Conservation (phyloP, 1,284 basidiomycete genomes). For the Cystobasidium slooffiae region DNA sequence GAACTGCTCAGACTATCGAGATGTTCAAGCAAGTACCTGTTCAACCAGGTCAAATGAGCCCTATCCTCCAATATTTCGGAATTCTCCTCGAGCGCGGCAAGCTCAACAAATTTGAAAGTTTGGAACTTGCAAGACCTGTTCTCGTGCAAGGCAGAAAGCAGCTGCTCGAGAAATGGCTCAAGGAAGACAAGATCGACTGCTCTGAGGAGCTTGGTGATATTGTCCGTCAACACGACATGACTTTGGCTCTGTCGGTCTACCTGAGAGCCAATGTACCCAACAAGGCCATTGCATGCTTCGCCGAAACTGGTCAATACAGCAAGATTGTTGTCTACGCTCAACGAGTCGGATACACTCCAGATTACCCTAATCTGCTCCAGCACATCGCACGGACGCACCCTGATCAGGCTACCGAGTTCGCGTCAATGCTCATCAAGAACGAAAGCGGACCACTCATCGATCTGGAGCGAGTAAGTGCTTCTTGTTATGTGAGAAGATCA, state of each 20-base stretch:
- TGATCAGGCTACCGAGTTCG: slow-evolving; percentile 98
- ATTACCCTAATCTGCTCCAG: slow-evolving; percentile 93
- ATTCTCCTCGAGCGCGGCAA: slow-evolving; percentile 97
- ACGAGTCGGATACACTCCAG: slow-evolving; percentile 93
- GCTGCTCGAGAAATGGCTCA: slow-evolving; percentile 97
- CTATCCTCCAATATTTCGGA: slow-evolving; percentile 98
- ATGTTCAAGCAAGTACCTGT: slow-evolving; percentile 95
- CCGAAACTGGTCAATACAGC: slow-evolving; percentile 97
- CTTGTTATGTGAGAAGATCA: not conserved
- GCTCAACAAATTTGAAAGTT: slow-evolving; percentile 93
- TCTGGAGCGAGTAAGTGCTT: slow-evolving; percentile 74
- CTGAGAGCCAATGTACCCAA: slow-evolving; percentile 97
- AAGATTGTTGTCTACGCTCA: slow-evolving; percentile 98
- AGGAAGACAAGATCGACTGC: slow-evolving; percentile 99
- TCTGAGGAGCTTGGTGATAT: slow-evolving; percentile 98
- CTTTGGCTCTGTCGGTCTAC: slow-evolving; percentile 97
- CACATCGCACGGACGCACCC: slow-evolving; percentile 96
- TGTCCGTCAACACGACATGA: slow-evolving; percentile 94
- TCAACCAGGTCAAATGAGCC: slow-evolving; percentile 86
- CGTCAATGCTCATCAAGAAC: slow-evolving; percentile 91
- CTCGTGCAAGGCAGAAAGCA: slow-evolving; percentile 97
- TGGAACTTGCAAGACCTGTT: slow-evolving; percentile 95
- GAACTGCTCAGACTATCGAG: slow-evolving; percentile 94
- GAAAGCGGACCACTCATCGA: slow-evolving; percentile 92
- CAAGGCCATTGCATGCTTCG: slow-evolving; percentile 94